Percentiles rank a stretch among this genome's conserved stretches.
Evolutionary conservation across 2,329 filamentous ascomycete genomes (phyloP).

Genomic region (Xylaria sp.): DNA sequence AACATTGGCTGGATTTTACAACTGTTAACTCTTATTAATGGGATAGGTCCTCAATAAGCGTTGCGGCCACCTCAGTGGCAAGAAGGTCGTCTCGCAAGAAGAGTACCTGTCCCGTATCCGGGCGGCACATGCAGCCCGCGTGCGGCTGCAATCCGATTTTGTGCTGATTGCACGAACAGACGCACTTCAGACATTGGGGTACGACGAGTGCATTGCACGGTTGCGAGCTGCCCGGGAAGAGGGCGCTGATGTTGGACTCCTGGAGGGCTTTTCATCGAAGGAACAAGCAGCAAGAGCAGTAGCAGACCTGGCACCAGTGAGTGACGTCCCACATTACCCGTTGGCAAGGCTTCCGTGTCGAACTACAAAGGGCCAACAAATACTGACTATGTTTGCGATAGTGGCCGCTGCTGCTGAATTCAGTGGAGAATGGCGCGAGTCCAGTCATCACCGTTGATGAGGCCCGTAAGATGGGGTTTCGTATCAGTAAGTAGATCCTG

Average conservation of each 20-base stretch:
- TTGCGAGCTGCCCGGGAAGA: conserved; percentile 53
- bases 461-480: conserved; percentile 58
- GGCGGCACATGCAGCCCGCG: conserved; percentile 55
- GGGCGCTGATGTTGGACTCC: conserved; percentile 62
- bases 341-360: not conserved
- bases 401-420: conserved; percentile 58
- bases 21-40: conserved; percentile 2
- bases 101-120: conserved; percentile 59
- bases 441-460: conserved; percentile 56
- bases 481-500: conserved; percentile 42
- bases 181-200: conserved; percentile 59
- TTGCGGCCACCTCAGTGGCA: conserved; percentile 65
- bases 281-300: conserved; percentile 53
- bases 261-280: conserved; percentile 58
- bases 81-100: conserved; percentile 57
- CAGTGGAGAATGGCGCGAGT: conserved; percentile 58
- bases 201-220: conserved; percentile 56
- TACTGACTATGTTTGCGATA: not conserved
- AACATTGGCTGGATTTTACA: not conserved
- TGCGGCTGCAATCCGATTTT: conserved; percentile 55
- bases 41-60: conserved; percentile 61
- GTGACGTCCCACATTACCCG: not conserved
- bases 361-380: not conserved
- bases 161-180: conserved; percentile 68
- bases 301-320: conserved; percentile 37